phyloP scores from a whole-genome alignment of 768 basidiomycete species.

The Russula ochroleuca region DNA sequence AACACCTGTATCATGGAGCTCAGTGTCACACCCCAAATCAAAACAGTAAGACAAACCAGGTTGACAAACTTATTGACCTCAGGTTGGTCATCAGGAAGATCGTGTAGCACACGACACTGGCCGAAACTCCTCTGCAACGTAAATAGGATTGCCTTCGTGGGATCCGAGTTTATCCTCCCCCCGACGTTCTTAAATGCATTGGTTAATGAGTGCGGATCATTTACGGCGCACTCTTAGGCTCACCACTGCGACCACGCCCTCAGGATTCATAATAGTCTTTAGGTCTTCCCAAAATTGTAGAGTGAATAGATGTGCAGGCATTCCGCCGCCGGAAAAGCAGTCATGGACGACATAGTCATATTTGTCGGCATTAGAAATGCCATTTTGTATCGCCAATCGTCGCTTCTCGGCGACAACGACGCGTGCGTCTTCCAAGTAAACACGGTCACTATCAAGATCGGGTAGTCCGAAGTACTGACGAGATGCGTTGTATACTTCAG shows the following conservation, averaged over 20 bases:
- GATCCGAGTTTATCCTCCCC: constrained; percentile 58
- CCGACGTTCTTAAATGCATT: constrained; percentile 65
- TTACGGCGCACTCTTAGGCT: constrained; percentile 32
- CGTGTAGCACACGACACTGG: constrained; percentile 81
- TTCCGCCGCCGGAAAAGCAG: constrained; percentile 91
- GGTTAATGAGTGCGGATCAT: background rate
- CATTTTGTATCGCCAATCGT: constrained; percentile 32
- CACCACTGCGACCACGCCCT: constrained; percentile 80
- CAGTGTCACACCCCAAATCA: constrained; percentile 1
- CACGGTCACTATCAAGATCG: constrained; percentile 51
- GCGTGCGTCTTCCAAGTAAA: constrained; percentile 74
- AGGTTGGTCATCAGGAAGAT: constrained; percentile 48
- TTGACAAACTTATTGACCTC: constrained; percentile 59
- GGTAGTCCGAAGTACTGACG: constrained; percentile 75
- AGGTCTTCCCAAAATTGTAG: constrained; percentile 77
- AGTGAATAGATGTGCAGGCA: constrained; percentile 82
- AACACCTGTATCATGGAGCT: constrained; percentile 53
- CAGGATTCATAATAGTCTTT: constrained; percentile 54
- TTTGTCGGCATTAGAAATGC: constrained; percentile 31
- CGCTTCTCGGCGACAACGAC: constrained; percentile 33
- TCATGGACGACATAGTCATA: constrained; percentile 84
- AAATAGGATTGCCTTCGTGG: constrained; percentile 59
- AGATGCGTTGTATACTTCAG: constrained; percentile 82
- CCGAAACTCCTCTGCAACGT: constrained; percentile 71
- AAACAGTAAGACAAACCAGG: constrained; percentile 48